phyloP scores from a whole-genome alignment of 176 grass and related monocot genomes.

The Alloteropsis semialata region DNA sequence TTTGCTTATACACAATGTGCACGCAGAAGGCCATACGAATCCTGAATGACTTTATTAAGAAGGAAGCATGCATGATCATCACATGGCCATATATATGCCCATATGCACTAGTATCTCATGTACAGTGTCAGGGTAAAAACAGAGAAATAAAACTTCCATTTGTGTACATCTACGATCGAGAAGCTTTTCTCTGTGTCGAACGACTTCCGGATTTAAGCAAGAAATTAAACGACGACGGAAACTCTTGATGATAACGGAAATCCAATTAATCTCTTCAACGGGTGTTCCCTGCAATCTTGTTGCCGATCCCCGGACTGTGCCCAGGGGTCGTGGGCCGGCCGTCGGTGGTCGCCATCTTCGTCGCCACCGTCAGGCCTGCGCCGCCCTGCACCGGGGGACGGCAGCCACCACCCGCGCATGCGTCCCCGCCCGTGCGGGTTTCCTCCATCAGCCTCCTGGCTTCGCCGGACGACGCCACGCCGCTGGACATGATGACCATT shows the following conservation, averaged over 20 bases:
- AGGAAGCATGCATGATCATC: neutral
- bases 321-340: slow-evolving; percentile 53
- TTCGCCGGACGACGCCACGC: neutral
- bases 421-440: neutral
- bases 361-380: neutral
- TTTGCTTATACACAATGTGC: too few relatives aligned
- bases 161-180: neutral
- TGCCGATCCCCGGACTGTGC: slow-evolving; percentile 64
- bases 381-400: neutral
- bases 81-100: neutral
- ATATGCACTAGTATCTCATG: neutral
- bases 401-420: neutral
- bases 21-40: too few relatives aligned
- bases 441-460: slow-evolving; percentile 29
- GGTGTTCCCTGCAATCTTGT: slow-evolving; percentile 40
- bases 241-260: neutral
- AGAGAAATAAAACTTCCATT: neutral
- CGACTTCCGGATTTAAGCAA: neutral
- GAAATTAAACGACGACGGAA: neutral
- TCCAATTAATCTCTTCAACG: neutral
- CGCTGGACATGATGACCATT: slow-evolving; percentile 1
- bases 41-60: neutral
- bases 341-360: slow-evolving; percentile 22
- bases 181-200: neutral
- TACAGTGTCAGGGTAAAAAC: neutral